These are phyloP conservation scores for Aspergillus niger DNA, from an alignment of 2,329 filamentous ascomycete genomes.

Conservation along the genomic window DNA sequence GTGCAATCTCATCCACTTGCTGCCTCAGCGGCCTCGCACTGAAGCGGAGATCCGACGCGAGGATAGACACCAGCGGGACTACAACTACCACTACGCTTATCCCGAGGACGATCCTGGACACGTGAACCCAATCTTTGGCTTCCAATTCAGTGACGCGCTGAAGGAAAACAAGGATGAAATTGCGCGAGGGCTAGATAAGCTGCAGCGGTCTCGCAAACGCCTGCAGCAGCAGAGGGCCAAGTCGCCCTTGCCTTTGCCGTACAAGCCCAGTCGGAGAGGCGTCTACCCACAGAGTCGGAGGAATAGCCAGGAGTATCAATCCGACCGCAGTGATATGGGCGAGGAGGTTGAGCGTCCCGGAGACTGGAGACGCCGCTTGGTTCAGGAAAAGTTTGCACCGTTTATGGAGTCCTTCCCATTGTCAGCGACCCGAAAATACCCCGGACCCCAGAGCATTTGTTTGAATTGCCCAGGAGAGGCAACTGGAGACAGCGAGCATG, in stretches of 20 bases:
- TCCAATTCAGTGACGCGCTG: background rate
- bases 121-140: background rate
- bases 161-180: slow-evolving; percentile 1
- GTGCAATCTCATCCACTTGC: slow-evolving; percentile 1
- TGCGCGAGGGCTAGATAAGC: background rate
- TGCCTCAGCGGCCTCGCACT: background rate
- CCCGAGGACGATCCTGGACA: background rate
- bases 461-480: background rate
- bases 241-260: background rate
- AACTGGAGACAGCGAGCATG: background rate
- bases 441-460: background rate
- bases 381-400: slow-evolving; percentile 1
- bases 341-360: background rate
- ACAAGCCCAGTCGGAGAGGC: background rate
- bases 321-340: background rate
- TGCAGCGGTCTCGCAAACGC: slow-evolving; percentile 1
- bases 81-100: background rate
- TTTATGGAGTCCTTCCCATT: slow-evolving; percentile 2
- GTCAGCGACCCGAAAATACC: background rate
- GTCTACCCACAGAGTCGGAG: background rate
- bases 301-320: background rate
- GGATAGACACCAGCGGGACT: slow-evolving; percentile 1
- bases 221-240: background rate
- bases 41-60: slow-evolving; percentile 5
- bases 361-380: slow-evolving; percentile 3